Evolutionary conservation across 2,329 filamentous ascomycete genomes (phyloP), one percentile per base, ranked within the genome.

Genomic region (Ophiostoma ulmi): DNA sequence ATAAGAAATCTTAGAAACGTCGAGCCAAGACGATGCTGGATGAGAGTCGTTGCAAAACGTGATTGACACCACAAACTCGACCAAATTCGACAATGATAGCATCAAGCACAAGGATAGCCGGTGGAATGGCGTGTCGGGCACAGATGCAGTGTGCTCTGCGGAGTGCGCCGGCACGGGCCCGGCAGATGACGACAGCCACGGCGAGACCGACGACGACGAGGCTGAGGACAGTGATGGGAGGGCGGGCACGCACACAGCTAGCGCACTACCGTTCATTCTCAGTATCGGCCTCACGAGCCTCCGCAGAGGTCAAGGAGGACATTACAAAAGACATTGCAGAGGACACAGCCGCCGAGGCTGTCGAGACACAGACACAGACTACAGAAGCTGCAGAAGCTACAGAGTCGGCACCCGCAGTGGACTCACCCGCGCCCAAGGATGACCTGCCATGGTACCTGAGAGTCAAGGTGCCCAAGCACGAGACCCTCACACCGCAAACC

Each of bases 391-490:
- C 44, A 48, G 17, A 17, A 6, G 31, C 31, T 26, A 2, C 44
- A n/a, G 14, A 10, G 5, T 6, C 20, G 5, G 38, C 36, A 11
- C n/a, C 22, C 13, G 1, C 52, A 5, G 20, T 5, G 44, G 31
- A 31, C 31, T 31, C 31, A 4, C 31, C 31, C 31, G 31, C 31
- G 2, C 31, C 31, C 31, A 31, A 31, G 31, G 39, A 61, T 14
- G 26, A 61, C 35, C 17, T 74, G 0, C 82, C 80, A 70, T 98
- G 95, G 95, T 98, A 97, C 79, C 87, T 97, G 38, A 89, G 95
- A 77, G 88, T 91, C 74, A 86, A 92, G 61, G 81, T 85, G 1
- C 85, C 86, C 0, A 79, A 81, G 44, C 85, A 87, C 72, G 80
- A 84, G 0, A 80, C 83, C 5, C 80, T 81, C 35, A 79, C 85